A percentile compares a stretch with the other conserved stretches of the same genome.
Conservation (phyloP, 1,139 yeast genomes). For the Wickerhamomyces sp. region DNA sequence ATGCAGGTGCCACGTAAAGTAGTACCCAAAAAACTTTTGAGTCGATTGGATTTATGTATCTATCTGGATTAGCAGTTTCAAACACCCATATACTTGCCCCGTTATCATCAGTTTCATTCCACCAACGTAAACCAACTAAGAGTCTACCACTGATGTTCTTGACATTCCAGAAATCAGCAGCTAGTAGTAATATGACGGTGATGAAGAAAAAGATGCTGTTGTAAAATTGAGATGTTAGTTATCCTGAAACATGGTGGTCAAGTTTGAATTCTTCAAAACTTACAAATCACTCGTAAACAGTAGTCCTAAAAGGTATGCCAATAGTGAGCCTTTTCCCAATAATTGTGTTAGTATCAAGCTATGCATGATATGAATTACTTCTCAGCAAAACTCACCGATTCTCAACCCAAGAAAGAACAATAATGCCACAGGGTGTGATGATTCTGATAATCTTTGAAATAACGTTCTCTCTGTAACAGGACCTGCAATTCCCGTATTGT, state of each 20-base stretch:
- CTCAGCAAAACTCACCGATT: constrained; percentile 29
- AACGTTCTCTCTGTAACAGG: constrained; percentile 19
- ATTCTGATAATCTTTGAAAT: constrained; percentile 44
- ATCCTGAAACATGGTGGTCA: too few relatives aligned
- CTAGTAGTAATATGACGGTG: constrained; percentile 62
- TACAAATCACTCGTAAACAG: constrained; percentile 57
- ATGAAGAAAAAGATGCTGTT: constrained; percentile 67
- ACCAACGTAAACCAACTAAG: constrained; percentile 91
- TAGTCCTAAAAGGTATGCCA: constrained; percentile 66
- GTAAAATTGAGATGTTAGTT: background rate
- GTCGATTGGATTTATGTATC: constrained; percentile 87
- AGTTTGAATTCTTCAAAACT: constrained; percentile 11
- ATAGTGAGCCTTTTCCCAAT: constrained; percentile 39
- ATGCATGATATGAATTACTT: background rate
- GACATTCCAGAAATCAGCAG: constrained; percentile 92
- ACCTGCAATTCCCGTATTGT: constrained; percentile 13
- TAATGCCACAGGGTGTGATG: constrained; percentile 81
- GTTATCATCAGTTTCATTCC: constrained; percentile 63
- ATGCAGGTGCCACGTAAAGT: constrained; percentile 65
- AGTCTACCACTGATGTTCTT: constrained; percentile 88
- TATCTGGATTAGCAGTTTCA: constrained; percentile 77
- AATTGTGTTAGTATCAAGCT: constrained; percentile 2
- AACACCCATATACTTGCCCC: constrained; percentile 86
- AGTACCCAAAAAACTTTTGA: constrained; percentile 84
- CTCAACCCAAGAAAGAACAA: constrained; percentile 60